These are phyloP conservation scores for Emergomyces orientalis DNA, from an alignment of 2,329 filamentous ascomycete genomes.

Conservation along the genomic window DNA sequence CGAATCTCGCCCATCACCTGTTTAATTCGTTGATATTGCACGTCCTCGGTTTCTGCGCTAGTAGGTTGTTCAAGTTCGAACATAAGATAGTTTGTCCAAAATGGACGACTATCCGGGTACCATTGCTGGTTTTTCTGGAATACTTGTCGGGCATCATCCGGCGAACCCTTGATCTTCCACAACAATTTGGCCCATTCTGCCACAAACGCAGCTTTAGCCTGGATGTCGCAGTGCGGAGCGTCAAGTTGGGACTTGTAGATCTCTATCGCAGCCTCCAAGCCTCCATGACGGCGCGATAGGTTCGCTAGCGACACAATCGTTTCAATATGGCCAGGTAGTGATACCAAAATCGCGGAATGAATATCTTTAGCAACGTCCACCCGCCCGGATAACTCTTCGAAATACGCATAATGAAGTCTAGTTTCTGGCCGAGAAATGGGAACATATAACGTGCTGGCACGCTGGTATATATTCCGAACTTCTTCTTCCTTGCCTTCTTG, in stretches of 20 bases:
- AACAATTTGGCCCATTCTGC: conserved; percentile 79
- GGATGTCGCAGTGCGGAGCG: conserved; percentile 59
- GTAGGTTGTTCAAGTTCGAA: conserved; percentile 83
- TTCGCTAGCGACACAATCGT: conserved; percentile 84
- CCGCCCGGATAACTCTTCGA: conserved; percentile 77
- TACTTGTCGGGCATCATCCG: conserved; percentile 71
- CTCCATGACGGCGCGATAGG: conserved; percentile 70
- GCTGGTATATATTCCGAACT: conserved; percentile 81
- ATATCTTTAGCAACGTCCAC: conserved; percentile 74
- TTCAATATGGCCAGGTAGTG: conserved; percentile 73
- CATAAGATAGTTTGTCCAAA: conserved; percentile 81
- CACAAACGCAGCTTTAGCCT: conserved; percentile 76
- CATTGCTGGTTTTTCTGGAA: conserved; percentile 74
- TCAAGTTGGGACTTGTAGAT: conserved; percentile 76
- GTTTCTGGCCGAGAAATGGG: conserved; percentile 77
- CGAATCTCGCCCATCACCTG: conserved; percentile 68
- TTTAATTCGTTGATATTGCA: conserved; percentile 66
- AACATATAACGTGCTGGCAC: conserved; percentile 75
- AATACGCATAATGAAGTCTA: conserved; percentile 84
- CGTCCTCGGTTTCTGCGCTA: conserved; percentile 51
- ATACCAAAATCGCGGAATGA: conserved; percentile 67
- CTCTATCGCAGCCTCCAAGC: conserved; percentile 73
- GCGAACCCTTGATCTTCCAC: conserved; percentile 77
- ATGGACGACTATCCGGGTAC: conserved; percentile 75
- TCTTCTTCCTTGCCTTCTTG: conserved; percentile 78